These are phyloP conservation scores for Rhynchosporium agropyri DNA, from an alignment of 2,329 filamentous ascomycete genomes.

Conservation along the genomic window DNA sequence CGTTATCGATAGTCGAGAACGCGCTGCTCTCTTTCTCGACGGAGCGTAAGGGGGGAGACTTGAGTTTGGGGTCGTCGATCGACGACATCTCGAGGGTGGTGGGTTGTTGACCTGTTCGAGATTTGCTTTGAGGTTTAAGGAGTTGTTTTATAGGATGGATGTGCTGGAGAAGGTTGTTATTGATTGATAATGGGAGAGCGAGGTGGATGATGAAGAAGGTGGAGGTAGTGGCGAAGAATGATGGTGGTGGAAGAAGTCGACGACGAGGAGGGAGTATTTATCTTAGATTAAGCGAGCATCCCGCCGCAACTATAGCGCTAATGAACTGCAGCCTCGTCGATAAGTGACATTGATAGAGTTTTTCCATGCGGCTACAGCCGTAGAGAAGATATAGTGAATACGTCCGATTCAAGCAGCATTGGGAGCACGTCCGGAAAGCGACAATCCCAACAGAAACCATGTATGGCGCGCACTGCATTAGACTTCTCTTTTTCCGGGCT, in stretches of 20 bases:
- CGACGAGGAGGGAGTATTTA: too few relatives aligned
- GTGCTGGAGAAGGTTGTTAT: not conserved
- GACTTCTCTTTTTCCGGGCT: too few relatives aligned
- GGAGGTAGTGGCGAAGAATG: too few relatives aligned
- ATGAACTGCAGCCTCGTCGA: not conserved
- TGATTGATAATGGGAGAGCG: not conserved
- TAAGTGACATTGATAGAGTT: too few relatives aligned
- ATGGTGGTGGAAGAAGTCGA: too few relatives aligned
- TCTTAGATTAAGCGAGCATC: too few relatives aligned
- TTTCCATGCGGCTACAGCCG: too few relatives aligned
- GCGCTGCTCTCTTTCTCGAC: slow-evolving; percentile 1
- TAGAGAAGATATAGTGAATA: too few relatives aligned
- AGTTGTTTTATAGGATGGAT: not conserved
- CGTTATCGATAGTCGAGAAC: not conserved
- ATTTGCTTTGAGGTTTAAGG: not conserved
- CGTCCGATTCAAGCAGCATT: too few relatives aligned
- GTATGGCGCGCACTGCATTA: too few relatives aligned
- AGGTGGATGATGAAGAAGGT: not conserved
- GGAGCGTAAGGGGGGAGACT: not conserved
- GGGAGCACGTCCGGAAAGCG: too few relatives aligned
- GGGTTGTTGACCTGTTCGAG: not conserved
- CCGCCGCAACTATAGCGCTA: not conserved
- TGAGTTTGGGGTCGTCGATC: not conserved
- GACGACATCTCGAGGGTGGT: not conserved
- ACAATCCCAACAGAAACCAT: too few relatives aligned